A percentile compares a stretch with the other conserved stretches of the same genome.
phyloP scores from a whole-genome alignment of 306 rosid genomes.

The Morella rubra region DNA sequence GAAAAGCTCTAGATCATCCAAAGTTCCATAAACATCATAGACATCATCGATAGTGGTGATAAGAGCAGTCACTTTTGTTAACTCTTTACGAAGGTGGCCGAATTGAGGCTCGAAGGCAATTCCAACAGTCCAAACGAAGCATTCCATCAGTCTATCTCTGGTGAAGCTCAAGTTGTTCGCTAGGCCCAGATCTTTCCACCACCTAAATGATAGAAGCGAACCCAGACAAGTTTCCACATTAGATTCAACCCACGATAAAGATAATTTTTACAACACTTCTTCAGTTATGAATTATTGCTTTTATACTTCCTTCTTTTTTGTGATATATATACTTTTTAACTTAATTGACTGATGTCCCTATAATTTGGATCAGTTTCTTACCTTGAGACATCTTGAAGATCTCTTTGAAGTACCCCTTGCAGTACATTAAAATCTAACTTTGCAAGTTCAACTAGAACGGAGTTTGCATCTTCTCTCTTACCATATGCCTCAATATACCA shows the following conservation, averaged over 20 bases:
- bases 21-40: constrained; percentile 56
- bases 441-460: constrained; percentile 42
- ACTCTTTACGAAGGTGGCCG: constrained; percentile 35
- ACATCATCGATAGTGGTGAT: constrained; percentile 51
- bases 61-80: constrained; percentile 46
- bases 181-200: constrained; percentile 58
- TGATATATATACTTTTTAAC: no score
- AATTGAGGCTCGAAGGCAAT: constrained; percentile 43
- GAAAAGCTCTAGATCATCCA: constrained; percentile 49
- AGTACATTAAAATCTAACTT: constrained; percentile 49
- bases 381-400: constrained; percentile 51
- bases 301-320: no score
- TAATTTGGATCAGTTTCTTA: neutral
- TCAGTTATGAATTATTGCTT: neutral
- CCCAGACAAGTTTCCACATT: neutral
- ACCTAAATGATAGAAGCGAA: constrained; percentile 23
- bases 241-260: neutral
- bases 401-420: constrained; percentile 41
- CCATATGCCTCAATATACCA: constrained; percentile 54
- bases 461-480: constrained; percentile 29
- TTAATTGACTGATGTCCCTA: no score
- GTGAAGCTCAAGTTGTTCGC: constrained; percentile 45
- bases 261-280: no score
- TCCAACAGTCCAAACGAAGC: constrained; percentile 50
- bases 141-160: constrained; percentile 54